Base-by-base conservation (phyloP, 2,329 filamentous ascomycete species). In the Pezizomycotina sp. region DNA sequence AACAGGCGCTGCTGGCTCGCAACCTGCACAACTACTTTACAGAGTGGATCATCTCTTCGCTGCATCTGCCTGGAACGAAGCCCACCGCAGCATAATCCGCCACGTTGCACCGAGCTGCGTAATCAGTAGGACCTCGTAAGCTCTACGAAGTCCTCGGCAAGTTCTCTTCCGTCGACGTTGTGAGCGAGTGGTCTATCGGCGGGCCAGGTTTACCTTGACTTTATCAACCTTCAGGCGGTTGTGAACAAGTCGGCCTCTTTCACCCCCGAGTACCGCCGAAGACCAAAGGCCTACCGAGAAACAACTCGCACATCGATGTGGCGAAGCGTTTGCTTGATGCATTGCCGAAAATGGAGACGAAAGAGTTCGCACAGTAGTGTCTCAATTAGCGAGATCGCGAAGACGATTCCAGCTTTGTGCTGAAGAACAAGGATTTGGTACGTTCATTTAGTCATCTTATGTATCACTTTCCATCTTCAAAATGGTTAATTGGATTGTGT, bases 11-110 rank as follows among this genome's bases (percentile, higher is more conserved):
- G 77, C 56, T 83, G 82, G 58, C 77, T 79, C 43, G 74, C 74
- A 39, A 71, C 74, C 29, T 71, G 68, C 51, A 71, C 73, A 46
- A 72, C 84, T 53, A 65, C 77, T 7, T 66, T 65, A 28, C 63
- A 64, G 81, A 92, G 78, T 86, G 6, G 67, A 76, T 36, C 89
- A 75, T 51, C 71, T 98, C 8, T 67, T 95, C 41, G 71, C 73
- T 31, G 86, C 83, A 2, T 68, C 69, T 24, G 73, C 79, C 26
- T 78, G 74, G 57, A 65, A 71, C 19, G 80, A 89, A 54, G 89
- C 89, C 0, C 89, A 95, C 58, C 69, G 73, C 18, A 80, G 86
- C 1, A 75, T 98, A 35, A 70, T 77, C 42, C 71, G 71, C 45
- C 68, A 77, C 47, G 83, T 95, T 19, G 89, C 80, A 0, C 89